Conservation (phyloP, 1,284 basidiomycete species). For the Megacollybia platyphylla region DNA sequence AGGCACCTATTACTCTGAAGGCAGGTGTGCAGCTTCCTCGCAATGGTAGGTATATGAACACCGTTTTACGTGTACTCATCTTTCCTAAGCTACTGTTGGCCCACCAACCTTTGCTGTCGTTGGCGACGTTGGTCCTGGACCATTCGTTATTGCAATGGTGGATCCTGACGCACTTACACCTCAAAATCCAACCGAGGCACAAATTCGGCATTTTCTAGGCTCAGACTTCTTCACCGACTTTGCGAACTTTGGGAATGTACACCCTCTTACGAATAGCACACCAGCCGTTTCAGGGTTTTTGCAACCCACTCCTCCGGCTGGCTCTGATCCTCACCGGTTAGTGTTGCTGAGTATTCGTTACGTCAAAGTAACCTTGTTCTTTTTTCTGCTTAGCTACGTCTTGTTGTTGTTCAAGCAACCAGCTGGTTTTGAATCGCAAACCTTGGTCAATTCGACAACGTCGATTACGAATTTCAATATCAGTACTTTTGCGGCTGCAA, state of each 20-base stretch:
- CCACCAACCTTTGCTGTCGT: constrained; percentile 25
- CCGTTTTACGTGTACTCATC: not conserved
- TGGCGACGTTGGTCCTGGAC: constrained; percentile 16
- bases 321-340: constrained; percentile 39
- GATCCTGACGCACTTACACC: constrained; percentile 43
- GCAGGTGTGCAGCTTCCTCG: constrained; percentile 27
- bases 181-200: constrained; percentile 25
- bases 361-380: not conserved
- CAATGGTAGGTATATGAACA: constrained; percentile 15
- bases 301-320: constrained; percentile 39
- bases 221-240: constrained; percentile 21
- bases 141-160: constrained; percentile 32
- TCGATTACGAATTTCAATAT: constrained; percentile 29
- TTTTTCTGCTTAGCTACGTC: constrained; percentile 17
- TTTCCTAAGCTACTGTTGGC: constrained; percentile 24
- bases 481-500: constrained; percentile 24
- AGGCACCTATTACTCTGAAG: constrained; percentile 18
- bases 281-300: constrained; percentile 29
- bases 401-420: constrained; percentile 38
- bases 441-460: constrained; percentile 24
- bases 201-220: constrained; percentile 41
- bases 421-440: constrained; percentile 25
- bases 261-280: constrained; percentile 24
- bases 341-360: constrained; percentile 4
- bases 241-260: constrained; percentile 6